A percentile compares a stretch with the other conserved stretches of the same genome.
phyloP scores from a whole-genome alignment of 2,329 filamentous ascomycete species.

The Cladosporium sp. region DNA sequence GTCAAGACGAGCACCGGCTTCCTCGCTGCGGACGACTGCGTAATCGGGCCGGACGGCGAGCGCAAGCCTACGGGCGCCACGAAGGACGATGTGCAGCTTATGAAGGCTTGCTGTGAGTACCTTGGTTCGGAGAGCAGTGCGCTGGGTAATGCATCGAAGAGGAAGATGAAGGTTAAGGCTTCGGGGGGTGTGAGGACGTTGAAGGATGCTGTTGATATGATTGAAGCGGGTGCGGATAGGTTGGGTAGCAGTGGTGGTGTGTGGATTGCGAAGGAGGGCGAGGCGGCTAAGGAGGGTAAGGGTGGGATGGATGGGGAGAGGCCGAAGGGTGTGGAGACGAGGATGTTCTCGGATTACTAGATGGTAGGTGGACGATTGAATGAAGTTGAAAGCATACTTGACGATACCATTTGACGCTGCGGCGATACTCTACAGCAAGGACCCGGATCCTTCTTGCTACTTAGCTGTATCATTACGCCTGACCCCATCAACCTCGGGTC shows the following conservation, averaged over 20 bases:
- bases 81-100: slow-evolving; percentile 54
- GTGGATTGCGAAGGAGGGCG: slow-evolving; percentile 53
- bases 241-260: slow-evolving; percentile 59
- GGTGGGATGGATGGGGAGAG: slow-evolving; percentile 10
- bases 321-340: slow-evolving; percentile 18
- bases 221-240: slow-evolving; percentile 57
- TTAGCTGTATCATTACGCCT: too few species aligned
- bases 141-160: slow-evolving; percentile 10
- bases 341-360: slow-evolving; percentile 19
- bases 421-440: too few species aligned
- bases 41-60: background rate
- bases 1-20: slow-evolving; percentile 64
- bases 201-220: slow-evolving; percentile 54
- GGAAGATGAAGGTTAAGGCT: slow-evolving; percentile 56
- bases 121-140: slow-evolving; percentile 34
- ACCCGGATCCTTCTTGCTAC: too few species aligned
- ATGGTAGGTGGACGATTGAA: too few species aligned
- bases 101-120: slow-evolving; percentile 51
- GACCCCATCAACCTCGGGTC: too few species aligned
- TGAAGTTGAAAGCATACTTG: too few species aligned
- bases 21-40: slow-evolving; percentile 37
- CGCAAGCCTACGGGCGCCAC: slow-evolving; percentile 45
- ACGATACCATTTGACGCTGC: too few species aligned
- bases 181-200: slow-evolving; percentile 57
- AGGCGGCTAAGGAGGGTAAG: slow-evolving; percentile 12